A percentile compares a stretch with the other conserved stretches of the same genome.
Conservation (phyloP, 108 stramenopile species). For the Poteriospumella lacustris region DNA sequence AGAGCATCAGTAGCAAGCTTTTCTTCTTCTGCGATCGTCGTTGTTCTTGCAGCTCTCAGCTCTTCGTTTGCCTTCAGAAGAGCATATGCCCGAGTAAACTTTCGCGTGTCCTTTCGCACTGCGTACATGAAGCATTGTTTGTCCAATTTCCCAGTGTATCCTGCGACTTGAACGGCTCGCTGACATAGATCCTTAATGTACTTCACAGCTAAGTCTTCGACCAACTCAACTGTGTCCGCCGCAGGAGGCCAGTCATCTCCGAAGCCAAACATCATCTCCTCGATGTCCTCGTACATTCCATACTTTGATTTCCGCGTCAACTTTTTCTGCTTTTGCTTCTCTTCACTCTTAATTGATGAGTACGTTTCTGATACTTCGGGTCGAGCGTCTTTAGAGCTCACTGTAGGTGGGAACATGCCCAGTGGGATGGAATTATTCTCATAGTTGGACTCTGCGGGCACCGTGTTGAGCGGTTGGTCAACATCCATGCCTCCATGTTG, state of each 20-base stretch:
- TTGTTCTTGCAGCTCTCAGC: not conserved
- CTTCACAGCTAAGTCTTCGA: not conserved
- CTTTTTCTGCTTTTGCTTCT: no score
- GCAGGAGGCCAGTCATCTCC: slow-evolving; percentile 13
- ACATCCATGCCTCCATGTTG: no score
- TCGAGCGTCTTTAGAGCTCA: no score
- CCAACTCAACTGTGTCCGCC: not conserved
- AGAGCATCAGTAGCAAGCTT: no score
- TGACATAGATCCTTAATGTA: not conserved
- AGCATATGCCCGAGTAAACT: not conserved
- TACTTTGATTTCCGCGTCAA: no score
- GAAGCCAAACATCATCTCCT: slow-evolving; percentile 28
- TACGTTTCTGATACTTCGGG: no score
- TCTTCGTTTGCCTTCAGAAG: not conserved
- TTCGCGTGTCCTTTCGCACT: slow-evolving; percentile 3
- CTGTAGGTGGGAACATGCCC: no score
- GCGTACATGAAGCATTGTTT: slow-evolving; percentile 19
- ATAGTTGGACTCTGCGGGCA: no score
- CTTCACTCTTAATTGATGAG: no score
- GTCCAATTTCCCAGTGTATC: not conserved
- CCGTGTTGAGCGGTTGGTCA: no score
- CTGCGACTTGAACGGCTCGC: slow-evolving; percentile 4
- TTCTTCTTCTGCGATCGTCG: no score
- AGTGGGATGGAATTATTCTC: no score
- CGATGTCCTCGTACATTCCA: not conserved